phyloP scores from a whole-genome alignment of 2,329 filamentous ascomycete species.

The Aspergillus viridinutans region DNA sequence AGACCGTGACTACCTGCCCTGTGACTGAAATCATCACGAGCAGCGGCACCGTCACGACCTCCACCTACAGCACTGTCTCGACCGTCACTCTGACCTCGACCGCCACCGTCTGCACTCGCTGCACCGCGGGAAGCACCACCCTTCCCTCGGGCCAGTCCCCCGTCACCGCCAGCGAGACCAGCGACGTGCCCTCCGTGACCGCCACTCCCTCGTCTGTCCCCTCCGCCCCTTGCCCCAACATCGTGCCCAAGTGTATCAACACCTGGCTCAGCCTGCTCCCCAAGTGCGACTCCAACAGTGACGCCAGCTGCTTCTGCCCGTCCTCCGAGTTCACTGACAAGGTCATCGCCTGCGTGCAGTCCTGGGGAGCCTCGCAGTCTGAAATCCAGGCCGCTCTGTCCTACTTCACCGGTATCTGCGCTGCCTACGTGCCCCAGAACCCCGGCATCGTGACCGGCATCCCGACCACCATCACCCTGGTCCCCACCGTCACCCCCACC shows the following conservation, averaged over 20 bases:
- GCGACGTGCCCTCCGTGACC: slow-evolving; percentile 1
- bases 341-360: slow-evolving; percentile 75
- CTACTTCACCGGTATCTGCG: slow-evolving; percentile 92
- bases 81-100: slow-evolving; percentile 31
- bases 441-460: slow-evolving; percentile 79
- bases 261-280: slow-evolving; percentile 71
- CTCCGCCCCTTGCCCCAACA: slow-evolving; percentile 53
- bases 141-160: slow-evolving; percentile 4
- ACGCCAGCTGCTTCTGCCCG: slow-evolving; percentile 82
- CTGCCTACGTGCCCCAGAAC: slow-evolving; percentile 67
- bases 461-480: slow-evolving; percentile 56
- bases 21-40: slow-evolving; percentile 36
- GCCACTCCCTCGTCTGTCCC: slow-evolving; percentile 24
- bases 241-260: slow-evolving; percentile 86
- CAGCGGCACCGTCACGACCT: slow-evolving; percentile 48
- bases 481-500: slow-evolving; percentile 45
- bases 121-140: background rate
- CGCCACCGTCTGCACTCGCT: slow-evolving; percentile 14
- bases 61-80: slow-evolving; percentile 56
- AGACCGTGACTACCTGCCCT: slow-evolving; percentile 29
- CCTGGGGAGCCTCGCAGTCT: slow-evolving; percentile 64
- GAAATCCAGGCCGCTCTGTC: slow-evolving; percentile 67
- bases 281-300: slow-evolving; percentile 78
- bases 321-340: slow-evolving; percentile 69
- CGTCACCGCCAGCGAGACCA: slow-evolving; percentile 2